phyloP scores from a whole-genome alignment of 306 rosid genomes.

The Alnus rubra region DNA sequence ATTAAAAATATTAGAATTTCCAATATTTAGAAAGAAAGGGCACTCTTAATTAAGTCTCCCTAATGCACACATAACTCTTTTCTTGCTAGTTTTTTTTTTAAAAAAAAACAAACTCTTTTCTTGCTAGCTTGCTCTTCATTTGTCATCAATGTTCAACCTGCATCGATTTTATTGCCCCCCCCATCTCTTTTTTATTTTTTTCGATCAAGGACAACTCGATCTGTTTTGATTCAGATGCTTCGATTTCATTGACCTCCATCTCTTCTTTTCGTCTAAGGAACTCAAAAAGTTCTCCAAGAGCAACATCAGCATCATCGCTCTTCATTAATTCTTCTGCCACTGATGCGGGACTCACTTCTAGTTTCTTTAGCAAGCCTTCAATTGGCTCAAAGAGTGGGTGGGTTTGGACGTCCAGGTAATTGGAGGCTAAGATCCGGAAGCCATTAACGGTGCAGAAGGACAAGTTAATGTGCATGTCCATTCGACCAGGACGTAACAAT shows the following conservation, averaged over 20 bases:
- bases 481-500: slow-evolving; percentile 45
- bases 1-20: no score
- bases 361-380: slow-evolving; percentile 22
- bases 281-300: slow-evolving; percentile 22
- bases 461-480: slow-evolving; percentile 52
- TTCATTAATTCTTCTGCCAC: slow-evolving; percentile 51
- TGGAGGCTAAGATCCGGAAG: slow-evolving; percentile 32
- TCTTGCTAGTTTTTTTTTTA: no score
- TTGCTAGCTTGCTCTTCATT: no score
- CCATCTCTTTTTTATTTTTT: no score
- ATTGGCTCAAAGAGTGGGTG: slow-evolving; percentile 9
- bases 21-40: no score
- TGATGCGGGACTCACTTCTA: slow-evolving; percentile 40
- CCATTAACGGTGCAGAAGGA: slow-evolving; percentile 36
- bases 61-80: no score
- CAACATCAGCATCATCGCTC: slow-evolving; percentile 36
- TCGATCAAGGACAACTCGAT: no score
- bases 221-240: background rate
- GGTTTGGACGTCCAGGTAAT: slow-evolving; percentile 32
- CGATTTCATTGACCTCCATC: background rate
- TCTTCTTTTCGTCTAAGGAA: slow-evolving; percentile 34
- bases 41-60: no score
- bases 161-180: no score
- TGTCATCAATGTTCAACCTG: no score
- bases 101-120: no score